Base-by-base conservation (phyloP, 2,329 filamentous ascomycete species). In the Sporothrix pseudoabietina region DNA sequence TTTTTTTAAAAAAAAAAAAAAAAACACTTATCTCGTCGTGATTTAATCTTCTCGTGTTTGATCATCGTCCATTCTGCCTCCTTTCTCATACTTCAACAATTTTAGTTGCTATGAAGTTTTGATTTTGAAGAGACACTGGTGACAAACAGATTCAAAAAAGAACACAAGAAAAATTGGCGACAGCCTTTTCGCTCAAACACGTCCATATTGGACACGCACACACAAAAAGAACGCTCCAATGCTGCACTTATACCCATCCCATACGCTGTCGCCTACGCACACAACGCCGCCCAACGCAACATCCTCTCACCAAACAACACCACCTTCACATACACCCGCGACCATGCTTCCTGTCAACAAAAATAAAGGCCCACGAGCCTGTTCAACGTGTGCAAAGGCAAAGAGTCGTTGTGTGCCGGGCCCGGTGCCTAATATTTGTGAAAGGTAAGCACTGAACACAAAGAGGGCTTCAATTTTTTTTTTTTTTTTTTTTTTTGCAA, bases 341-440 rank as follows among this genome's bases (percentile, higher is more conserved):
- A 39, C 44, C 14, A 74, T 74, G 68, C 44, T 75, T n/a, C 22
- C 52, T 0, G 26, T 52, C 32, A 72, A 7, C 30, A 72, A 72
- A 55, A 74, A 70, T 76, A 85, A 83, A 75, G 85, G 85, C 14
- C 85, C 85, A 3, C 83, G 84, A 76, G 85, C 85, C 59, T 87
- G 85, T 76, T 81, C 80, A 1, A 86, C 84, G 1, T 87, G 85
- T 76, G 85, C 85, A 74, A 85, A 83, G 76, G 85, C 85, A n/a
- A 87, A 87, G 77, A 82, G 84, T 41, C 81, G 85, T 76, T 87
- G 85, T 61, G 83, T 85, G 35, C 80, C 83, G 0, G 83, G 85
- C 2, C 82, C 82, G 10, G 78, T 79, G 16, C 80, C 78, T 47
- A 79, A 80, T 71, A 84, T 84, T 72, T 87, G 85, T 75, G 85